These are phyloP conservation scores for Capsicum baccatum DNA, from an alignment of 257 asterid species.

Conservation along the genomic window DNA sequence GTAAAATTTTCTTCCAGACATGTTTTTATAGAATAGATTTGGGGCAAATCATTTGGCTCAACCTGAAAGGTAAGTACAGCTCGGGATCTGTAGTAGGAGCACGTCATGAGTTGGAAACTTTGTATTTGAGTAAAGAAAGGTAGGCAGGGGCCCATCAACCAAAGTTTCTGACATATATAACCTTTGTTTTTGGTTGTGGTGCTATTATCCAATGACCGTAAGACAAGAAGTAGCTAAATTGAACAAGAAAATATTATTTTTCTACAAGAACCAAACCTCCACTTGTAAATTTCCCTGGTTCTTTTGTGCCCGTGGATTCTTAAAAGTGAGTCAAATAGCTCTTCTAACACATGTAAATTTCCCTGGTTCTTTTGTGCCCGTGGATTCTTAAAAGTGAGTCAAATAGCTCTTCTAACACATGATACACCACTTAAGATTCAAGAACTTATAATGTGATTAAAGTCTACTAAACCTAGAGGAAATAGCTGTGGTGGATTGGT, in stretches of 20 bases:
- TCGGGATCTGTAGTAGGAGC: not conserved
- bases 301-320: not conserved
- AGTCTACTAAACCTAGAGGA: not conserved
- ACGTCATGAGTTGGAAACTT: not conserved
- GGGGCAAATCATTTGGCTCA: not conserved
- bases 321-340: conserved; percentile 11
- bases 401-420: not conserved
- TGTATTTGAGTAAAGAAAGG: not conserved
- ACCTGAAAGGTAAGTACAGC: not conserved
- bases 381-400: not conserved
- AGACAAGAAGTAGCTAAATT: not conserved
- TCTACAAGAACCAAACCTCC: not conserved
- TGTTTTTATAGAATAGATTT: not conserved
- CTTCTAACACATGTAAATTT: not conserved
- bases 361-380: not conserved
- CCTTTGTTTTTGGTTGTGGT: not conserved
- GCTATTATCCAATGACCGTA: not conserved
- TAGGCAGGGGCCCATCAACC: not conserved
- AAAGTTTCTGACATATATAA: not conserved
- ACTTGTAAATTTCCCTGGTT: not conserved
- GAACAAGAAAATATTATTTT: not conserved
- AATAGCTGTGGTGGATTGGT: not conserved
- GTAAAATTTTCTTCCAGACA: not conserved
- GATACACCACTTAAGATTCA: not conserved
- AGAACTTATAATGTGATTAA: not conserved